Base-by-base conservation (phyloP, 2,329 filamentous ascomycete species). In the Berkeleyomyces basicola region DNA sequence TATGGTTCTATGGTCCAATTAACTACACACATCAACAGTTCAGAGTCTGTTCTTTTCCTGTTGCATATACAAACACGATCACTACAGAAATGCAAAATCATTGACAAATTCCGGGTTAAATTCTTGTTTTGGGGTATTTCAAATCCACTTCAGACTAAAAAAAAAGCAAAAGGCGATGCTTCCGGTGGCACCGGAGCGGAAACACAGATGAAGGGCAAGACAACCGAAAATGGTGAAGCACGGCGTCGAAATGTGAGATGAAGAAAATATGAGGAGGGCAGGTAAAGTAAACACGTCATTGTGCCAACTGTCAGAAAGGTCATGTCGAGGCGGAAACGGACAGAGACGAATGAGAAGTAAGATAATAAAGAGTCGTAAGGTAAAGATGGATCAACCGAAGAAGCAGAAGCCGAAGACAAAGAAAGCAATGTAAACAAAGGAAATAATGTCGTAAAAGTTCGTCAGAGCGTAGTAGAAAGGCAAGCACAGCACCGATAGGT, bases 211-310 rank as follows among this genome's bases (percentile, higher is more conserved):
- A 59, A 11, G 11, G 11, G 33, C 31, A 14, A 36, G 23, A 11
- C 33, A 42, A 61, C 5, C 37, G 58, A 58, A 14, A 46, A 4
- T 58, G 37, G n/a, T 39, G 33, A 51, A 58, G 51, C 14, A 39
- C 11, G n/a, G 33, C 43, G 43, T 10, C 36, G 46, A 23, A 49
- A 46, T n/a, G 16, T 36, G n/a, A 39, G 39, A 59, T 37, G 31
- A 44, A 43, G 40, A 43, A 59, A 51, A 31, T 9, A 58, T 10
- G 42, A 57, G 7, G 23, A 59, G 9, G 16, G 53, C 42, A 53
- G 49, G 33, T 39, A 60, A n/a, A 14, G 57, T 39, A 63, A 47
- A 46, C 42, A 58, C 33, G 53, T 59, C 51, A 46, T 59, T 36
- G 59, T 53, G 46, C 40, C 44, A 31, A 23, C 47, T 31, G 53